Conservation (phyloP, 768 basidiomycete species). For the Auriscalpium orientale region DNA sequence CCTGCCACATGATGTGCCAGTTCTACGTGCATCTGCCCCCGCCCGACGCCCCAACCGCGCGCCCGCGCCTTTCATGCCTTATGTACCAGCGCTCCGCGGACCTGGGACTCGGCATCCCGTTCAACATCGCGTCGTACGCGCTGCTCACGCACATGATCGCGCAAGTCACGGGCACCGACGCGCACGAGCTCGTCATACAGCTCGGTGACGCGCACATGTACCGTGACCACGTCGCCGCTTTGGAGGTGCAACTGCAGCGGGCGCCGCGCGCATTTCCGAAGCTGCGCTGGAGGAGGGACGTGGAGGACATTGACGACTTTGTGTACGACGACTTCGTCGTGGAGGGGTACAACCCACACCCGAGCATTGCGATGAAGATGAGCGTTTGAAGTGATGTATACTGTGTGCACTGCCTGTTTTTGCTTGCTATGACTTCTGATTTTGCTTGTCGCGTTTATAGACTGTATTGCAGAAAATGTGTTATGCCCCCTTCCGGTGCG, state of each 20-base stretch:
- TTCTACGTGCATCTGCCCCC: slow-evolving; percentile 93
- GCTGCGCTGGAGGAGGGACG: slow-evolving; percentile 61
- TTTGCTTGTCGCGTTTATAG: no score
- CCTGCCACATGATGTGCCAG: slow-evolving; percentile 98
- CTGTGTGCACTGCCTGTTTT: no score
- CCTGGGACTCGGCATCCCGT: slow-evolving; percentile 93
- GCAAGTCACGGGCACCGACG: slow-evolving; percentile 77
- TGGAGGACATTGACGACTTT: slow-evolving; percentile 74
- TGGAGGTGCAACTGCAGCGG: slow-evolving; percentile 72
- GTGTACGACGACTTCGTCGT: slow-evolving; percentile 73
- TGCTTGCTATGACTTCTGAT: no score
- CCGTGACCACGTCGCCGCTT: slow-evolving; percentile 82
- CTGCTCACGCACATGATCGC: slow-evolving; percentile 97
- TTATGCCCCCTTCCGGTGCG: no score
- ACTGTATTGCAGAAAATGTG: no score
- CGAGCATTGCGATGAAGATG: slow-evolving; percentile 93
- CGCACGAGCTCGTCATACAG: slow-evolving; percentile 89
- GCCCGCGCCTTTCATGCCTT: slow-evolving; percentile 80
- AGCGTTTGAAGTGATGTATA: slow-evolving; percentile 45
- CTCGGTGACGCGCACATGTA: slow-evolving; percentile 98
- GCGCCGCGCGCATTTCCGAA: slow-evolving; percentile 80
- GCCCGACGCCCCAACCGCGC: slow-evolving; percentile 33
- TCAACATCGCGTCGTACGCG: slow-evolving; percentile 99
- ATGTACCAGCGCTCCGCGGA: slow-evolving; percentile 99
- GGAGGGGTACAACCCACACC: slow-evolving; percentile 80